These are phyloP conservation scores for Suhomyces terraborum DNA, from an alignment of 1,139 yeast species.

Conservation along the genomic window DNA sequence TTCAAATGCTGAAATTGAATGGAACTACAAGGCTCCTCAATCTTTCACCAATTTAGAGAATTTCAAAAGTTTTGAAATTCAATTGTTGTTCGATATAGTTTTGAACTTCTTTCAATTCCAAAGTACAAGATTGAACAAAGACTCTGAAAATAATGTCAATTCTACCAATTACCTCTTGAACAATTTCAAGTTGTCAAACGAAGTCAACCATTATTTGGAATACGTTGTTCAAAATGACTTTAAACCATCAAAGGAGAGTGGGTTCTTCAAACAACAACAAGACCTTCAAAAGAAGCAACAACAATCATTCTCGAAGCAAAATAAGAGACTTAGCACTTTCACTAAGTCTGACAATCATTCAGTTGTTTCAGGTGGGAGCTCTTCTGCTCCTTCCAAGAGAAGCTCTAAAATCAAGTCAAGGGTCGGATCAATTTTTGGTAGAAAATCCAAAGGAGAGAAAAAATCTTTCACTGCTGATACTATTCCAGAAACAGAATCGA, in stretches of 20 bases:
- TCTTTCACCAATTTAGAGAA: conserved; percentile 75
- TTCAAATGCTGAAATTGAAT: conserved; percentile 45
- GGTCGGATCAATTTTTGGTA: conserved; percentile 83
- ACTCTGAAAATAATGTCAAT: conserved; percentile 58
- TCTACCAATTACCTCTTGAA: conserved; percentile 65
- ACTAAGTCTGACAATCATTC: conserved; percentile 18
- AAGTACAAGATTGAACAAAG: conserved; percentile 48
- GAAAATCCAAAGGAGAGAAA: conserved; percentile 44
- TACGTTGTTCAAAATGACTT: conserved; percentile 34
- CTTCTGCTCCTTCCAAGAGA: conserved; percentile 17
- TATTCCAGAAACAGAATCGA: conserved; percentile 40
- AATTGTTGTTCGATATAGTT: conserved; percentile 66
- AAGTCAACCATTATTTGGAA: conserved; percentile 42
- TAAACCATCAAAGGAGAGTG: conserved; percentile 19
- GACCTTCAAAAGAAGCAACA: conserved; percentile 16
- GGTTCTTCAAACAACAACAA: conserved; percentile 19
- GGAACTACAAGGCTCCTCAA: conserved; percentile 81
- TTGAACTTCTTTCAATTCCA: conserved; percentile 68
- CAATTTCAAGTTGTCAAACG: conserved; percentile 41
- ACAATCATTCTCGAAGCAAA: conserved; percentile 10
- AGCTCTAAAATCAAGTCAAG: conserved; percentile 61
- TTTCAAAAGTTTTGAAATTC: conserved; percentile 68
- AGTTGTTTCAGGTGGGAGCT: conserved; percentile 14
- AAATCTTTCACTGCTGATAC: conserved; percentile 20
- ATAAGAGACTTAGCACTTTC: conserved; percentile 18